phyloP scores from a whole-genome alignment of 129 eudicot species.

The Saussurea involucrata region DNA sequence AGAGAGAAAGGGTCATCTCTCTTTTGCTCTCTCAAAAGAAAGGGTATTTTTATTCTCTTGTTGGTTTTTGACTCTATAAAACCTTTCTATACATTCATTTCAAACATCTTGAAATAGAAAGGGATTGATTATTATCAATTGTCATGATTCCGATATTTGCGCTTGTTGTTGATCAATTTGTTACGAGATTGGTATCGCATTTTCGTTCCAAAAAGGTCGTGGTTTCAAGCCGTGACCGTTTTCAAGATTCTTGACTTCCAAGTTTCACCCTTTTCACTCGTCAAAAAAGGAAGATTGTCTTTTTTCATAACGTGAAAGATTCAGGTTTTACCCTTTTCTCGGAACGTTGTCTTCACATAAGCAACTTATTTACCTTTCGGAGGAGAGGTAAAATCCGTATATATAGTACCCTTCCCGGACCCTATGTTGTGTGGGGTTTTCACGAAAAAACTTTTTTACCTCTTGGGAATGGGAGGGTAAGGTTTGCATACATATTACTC shows the following conservation, averaged over 20 bases:
- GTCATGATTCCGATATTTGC: background rate
- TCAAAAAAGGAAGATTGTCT: constrained; percentile 5
- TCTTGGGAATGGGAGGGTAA: background rate
- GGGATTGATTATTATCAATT: background rate
- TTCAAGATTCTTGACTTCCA: background rate
- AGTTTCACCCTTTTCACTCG: background rate
- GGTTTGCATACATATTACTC: background rate
- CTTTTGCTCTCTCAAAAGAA: constrained; percentile 16
- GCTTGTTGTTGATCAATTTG: background rate
- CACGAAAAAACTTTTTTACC: background rate
- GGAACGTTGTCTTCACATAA: background rate
- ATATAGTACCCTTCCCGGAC: background rate
- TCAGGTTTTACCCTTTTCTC: background rate
- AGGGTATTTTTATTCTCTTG: constrained; percentile 14
- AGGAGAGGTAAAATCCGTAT: background rate
- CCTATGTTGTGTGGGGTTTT: background rate
- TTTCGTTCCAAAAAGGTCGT: background rate
- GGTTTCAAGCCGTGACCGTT: background rate
- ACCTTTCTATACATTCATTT: background rate
- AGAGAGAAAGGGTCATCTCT: constrained; percentile 21
- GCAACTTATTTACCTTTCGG: background rate
- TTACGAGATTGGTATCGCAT: background rate
- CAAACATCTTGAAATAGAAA: background rate
- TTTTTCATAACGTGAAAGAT: constrained; percentile 7
- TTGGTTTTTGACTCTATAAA: background rate